Base-by-base conservation (phyloP, 176 grass and related monocot genomes). In the Paspalum notatum region DNA sequence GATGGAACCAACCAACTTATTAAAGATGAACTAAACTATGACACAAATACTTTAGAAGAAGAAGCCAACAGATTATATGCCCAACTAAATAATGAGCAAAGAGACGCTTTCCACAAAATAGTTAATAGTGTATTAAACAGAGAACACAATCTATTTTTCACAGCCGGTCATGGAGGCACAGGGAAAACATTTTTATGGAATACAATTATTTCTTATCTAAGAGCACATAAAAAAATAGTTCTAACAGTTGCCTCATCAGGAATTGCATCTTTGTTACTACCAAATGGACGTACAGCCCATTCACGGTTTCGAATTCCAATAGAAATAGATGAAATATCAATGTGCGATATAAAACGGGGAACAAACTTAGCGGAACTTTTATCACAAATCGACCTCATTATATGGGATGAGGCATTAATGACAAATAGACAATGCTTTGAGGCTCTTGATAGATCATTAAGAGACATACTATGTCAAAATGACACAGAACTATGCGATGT, bases 381-480 rank as follows among this genome's bases (percentile, higher is more conserved):
- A 6, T 2, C 1, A 5, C 4, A 74, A 2, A 60, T 12, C 0
- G 16, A 11, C 4, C 18, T 82, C 0, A 82, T 82, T 0, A 68
- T 58, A 20, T 82, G 79, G 77, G 67, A 83, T 18, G 80, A 83
- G 37, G 80, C 80, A 3, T 12, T 37, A 1, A 83, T 83, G 80
- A 51, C 37, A 27, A 21, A 83, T 60, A 68, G 11, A 42, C 9
- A 48, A 27, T 73, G 37, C 7, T 83, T 84, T 42, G 70, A 76
- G 24, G 71, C 70, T 5, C 1, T 84, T 0, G 70, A 76, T 51
- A 25, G 67, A 58, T 47, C 81, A 8, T 13, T 75, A 12, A 20
- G 18, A 44, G 68, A 74, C 47, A 55, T 83, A 41, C 8, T 27
- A 1, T 9, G 0, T 47, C 40, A 37, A 22, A 8, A 70, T 38